A percentile compares a stretch with the other conserved stretches of the same genome.
Evolutionary conservation across 257 asterid genomes (phyloP).

Genomic region (Perilla frutescens): DNA sequence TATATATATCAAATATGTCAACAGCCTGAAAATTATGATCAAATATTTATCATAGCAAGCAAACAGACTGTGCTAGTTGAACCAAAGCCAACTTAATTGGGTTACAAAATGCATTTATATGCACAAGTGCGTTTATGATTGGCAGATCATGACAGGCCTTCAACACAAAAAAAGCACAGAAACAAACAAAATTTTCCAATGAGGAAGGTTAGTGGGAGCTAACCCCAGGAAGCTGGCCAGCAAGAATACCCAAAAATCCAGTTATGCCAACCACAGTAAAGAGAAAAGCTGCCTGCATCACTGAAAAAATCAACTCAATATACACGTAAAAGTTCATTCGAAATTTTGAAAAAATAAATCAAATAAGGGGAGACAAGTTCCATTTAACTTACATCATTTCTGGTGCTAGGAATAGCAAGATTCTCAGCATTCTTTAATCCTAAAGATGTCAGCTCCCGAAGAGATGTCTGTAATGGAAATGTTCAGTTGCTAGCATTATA

Average conservation of each 20-base stretch:
- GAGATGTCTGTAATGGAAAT: slow-evolving; percentile 69
- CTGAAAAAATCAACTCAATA: slow-evolving; percentile 77
- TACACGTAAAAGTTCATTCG: slow-evolving; percentile 26
- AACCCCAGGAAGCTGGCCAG: slow-evolving; percentile 99
- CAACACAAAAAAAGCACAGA: slow-evolving; percentile 11
- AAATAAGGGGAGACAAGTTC: slow-evolving; percentile 7
- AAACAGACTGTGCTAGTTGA: neutral
- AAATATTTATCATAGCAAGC: neutral
- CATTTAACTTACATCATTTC: slow-evolving; percentile 82
- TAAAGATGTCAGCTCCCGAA: slow-evolving; percentile 84
- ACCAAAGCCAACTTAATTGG: neutral
- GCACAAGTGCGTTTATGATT: neutral
- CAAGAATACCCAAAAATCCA: slow-evolving; percentile 78
- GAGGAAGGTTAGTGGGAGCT: slow-evolving; percentile 39
- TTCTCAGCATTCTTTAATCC: slow-evolving; percentile 93
- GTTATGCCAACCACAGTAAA: slow-evolving; percentile 94
- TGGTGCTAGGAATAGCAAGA: slow-evolving; percentile 88
- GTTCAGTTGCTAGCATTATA: slow-evolving; percentile 26
- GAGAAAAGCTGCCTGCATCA: slow-evolving; percentile 98
- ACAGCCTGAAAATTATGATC: neutral
- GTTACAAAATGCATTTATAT: neutral
- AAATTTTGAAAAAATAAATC: slow-evolving; percentile 8
- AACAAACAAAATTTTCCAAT: slow-evolving; percentile 2
- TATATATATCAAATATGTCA: slow-evolving; percentile 27
- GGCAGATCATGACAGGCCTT: neutral